Base-by-base conservation (phyloP, 192 early-diverging fungal species). In the Coemansia sp. region DNA sequence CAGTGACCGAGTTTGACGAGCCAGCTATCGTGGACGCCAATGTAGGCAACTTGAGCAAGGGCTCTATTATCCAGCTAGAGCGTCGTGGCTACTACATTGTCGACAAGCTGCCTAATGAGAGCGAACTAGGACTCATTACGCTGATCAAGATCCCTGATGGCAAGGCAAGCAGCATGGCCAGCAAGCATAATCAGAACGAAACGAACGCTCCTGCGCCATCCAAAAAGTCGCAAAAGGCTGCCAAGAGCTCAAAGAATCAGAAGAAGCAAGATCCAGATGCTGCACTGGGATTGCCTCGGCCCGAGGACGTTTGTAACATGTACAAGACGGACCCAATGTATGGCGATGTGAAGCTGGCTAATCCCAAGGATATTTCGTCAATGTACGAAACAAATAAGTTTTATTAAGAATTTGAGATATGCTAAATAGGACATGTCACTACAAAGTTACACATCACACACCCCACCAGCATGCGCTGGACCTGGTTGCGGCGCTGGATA, bases 51-150 rank as follows among this genome's bases (percentile, higher is more conserved):
- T 75, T 88, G 51, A 66, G 72, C 18, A 70, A 76, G 61, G 84
- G 85, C 23, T 87, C 95, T 42, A 92, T 93, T 54, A 91, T 99
- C 44, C 97, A 99, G 83, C 85, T 99, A 23, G 97, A 99, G 82
- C 86, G 97, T 50, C 86, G 84, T 60, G 97, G 97, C 3, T 99
- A 90, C 81, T 98, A 85, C 59, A 98, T 97, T 77, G 78, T 90
- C 20, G 97, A 99, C 69, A 60, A 80, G 68, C 54, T 66, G 2
- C 81, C 79, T 19, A 58, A 68, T 10, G 55, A 67, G 26, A 77
- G 78, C 33, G 75, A 76, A 60, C 55, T 62, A 6, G 81, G 84
- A 8, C 59, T 80, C 15, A 66, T 88, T 13, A 73, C 83, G 15
- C 83, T 99, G 55, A 94, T 94, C 55, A 68, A 61, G 54, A 92